Percentiles rank a stretch among this genome's conserved stretches.
Conservation (phyloP, 2,329 filamentous ascomycete genomes). For the Exophiala phaeomuriformis region DNA sequence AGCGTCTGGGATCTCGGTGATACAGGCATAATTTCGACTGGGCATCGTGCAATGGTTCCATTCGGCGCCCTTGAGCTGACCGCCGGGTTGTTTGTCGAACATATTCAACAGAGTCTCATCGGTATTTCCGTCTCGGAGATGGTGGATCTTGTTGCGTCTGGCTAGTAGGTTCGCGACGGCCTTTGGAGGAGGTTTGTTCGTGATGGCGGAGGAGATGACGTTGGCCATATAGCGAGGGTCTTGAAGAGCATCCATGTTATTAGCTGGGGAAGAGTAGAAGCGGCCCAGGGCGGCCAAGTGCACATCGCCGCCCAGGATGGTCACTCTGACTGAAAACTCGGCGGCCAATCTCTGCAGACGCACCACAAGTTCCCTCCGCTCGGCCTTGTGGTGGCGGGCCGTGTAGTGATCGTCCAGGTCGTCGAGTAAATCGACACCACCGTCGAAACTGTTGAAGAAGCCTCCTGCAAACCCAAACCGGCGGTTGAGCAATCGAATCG, state of each 20-base stretch:
- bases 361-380: slow-evolving; percentile 67
- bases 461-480: slow-evolving; percentile 78
- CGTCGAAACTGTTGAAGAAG: slow-evolving; percentile 91
- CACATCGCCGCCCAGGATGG: slow-evolving; percentile 58
- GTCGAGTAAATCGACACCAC: slow-evolving; percentile 58
- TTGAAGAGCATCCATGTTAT: slow-evolving; percentile 49
- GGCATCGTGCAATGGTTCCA: slow-evolving; percentile 83
- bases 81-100: slow-evolving; percentile 55
- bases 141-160: slow-evolving; percentile 58
- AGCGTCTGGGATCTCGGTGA: slow-evolving; percentile 45
- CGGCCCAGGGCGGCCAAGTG: slow-evolving; percentile 53
- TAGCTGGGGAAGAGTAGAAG: slow-evolving; percentile 56
- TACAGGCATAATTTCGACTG: slow-evolving; percentile 57
- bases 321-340: slow-evolving; percentile 50
- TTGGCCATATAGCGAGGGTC: slow-evolving; percentile 60
- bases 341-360: slow-evolving; percentile 54
- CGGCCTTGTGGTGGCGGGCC: slow-evolving; percentile 79
- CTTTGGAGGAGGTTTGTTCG: slow-evolving; percentile 59
- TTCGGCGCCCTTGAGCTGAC: slow-evolving; percentile 55
- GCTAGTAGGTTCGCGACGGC: slow-evolving; percentile 59
- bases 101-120: slow-evolving; percentile 58
- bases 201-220: slow-evolving; percentile 58
- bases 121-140: slow-evolving; percentile 51
- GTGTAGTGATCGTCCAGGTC: slow-evolving; percentile 72
- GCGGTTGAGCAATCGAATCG: slow-evolving; percentile 82